Evolutionary conservation across 805 yeast species (phyloP), one percentile per base, ranked within the genome.

Genomic region (Pichia gijzeniarum): DNA sequence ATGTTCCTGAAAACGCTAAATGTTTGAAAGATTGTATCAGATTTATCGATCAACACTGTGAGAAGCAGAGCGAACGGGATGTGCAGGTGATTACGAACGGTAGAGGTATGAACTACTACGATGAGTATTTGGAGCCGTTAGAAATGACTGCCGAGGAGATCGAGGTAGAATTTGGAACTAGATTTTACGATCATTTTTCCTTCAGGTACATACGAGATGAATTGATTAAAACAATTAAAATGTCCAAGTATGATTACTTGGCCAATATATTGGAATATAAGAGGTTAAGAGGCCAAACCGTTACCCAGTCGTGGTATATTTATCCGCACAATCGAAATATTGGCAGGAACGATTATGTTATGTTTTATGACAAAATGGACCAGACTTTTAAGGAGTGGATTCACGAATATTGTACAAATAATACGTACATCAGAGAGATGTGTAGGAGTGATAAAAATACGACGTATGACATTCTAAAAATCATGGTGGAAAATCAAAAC

Each of bases 321-420:
- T 34, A 36, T 35, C 18, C 46, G 18, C 33, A 22, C 14, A 32
- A 40, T 44, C 14, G 13, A 20, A 12, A 8, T 12, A 21, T 46
- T 12, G 17, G 33, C 8, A 22, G 34, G 16, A 20, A 9, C 13
- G 45, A 49, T 22, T 47, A 46, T 35, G 30, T 32, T 13, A 33
- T 31, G 8, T 47, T 33, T 36, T 49, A 44, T 42, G 43, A 46
- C 13, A 17, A 12, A n/a, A 47, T 49, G 50, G 45, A 47, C 36
- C 18, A 19, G n/a, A 19, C 28, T 10, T 38, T 42, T 7, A 47
- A 41, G 28, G 40, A 44, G 36, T 49, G 53, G 53, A 10, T 49
- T 12, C 14, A 41, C 1, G 22, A 38, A 9, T 44, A 39, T 17
- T 42, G 48, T 32, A 16, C 40, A 9, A 18, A 14, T 25, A 18